Evolutionary conservation across 2,329 filamentous ascomycete genomes (phyloP), one percentile per base, ranked within the genome.

Genomic region (Chaetomiaceae sp.): DNA sequence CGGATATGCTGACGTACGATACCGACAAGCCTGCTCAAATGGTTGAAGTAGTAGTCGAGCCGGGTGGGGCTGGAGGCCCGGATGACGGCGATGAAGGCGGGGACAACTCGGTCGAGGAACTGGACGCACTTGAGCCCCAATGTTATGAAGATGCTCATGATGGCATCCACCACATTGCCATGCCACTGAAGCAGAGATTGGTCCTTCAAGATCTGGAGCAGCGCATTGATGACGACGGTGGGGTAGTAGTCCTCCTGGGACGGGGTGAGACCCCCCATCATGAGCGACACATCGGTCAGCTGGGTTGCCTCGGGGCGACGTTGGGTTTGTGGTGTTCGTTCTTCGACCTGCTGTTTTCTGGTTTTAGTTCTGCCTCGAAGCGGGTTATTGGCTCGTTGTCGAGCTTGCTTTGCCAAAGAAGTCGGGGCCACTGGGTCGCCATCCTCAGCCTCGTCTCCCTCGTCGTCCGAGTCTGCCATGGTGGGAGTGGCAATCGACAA

Each of bases 211-310:
- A 99, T 91, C 50, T 90, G 86, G 62, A 99, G 83, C 10, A 99
- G 78, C 2, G 93, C 95, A 62, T 96, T 96, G 65, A 99, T 96
- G 41, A 96, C 93, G 16, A 99, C 90, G 0, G 93, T 99, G 0
- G 93, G 93, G 64, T 96, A 99, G 68, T 99, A 99, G 62, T 99
- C 93, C 64, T 99, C 96, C 63, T 89, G 96, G 0, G 92, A 97
- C 0, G 93, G 95, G 0, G 91, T 97, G 35, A 96, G 76, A 13
- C 95, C 93, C 37, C 89, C 90, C 92, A 99, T 99, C 77, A 99
- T 97, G 25, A 99, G 77, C 3, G 91, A 93, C 40, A 99, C 95
- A 68, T 99, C 93, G 0, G 92, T 95, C 61, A 95, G 73, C 51
- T 83, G 81, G 35, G 78, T 81, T 1, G 76, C 75, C 58, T 85